These are phyloP conservation scores for Xylariaceae sp. DNA, from an alignment of 2,329 filamentous ascomycete species.

Conservation along the genomic window DNA sequence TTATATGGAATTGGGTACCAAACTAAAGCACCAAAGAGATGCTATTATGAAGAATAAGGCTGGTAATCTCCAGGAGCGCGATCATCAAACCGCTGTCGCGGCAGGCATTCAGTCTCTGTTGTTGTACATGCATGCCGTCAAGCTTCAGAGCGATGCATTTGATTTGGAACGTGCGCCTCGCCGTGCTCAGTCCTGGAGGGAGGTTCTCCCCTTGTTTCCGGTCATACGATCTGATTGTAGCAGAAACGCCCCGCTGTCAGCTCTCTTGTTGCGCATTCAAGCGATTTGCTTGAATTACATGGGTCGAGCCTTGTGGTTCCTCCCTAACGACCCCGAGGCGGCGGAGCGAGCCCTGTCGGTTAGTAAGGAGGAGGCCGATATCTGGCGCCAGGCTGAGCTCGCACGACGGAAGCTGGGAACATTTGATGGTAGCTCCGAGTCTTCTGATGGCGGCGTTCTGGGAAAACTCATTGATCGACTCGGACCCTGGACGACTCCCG, in stretches of 20 bases:
- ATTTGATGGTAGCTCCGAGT: slow-evolving; percentile 23
- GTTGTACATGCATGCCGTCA: slow-evolving; percentile 49
- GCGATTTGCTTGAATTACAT: slow-evolving; percentile 28
- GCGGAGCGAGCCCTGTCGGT: slow-evolving; percentile 22
- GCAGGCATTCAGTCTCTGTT: slow-evolving; percentile 31
- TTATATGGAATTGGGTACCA: slow-evolving; percentile 41
- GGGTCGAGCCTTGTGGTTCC: slow-evolving; percentile 25
- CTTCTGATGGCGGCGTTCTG: slow-evolving; percentile 27
- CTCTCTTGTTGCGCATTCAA: slow-evolving; percentile 30
- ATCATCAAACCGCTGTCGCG: slow-evolving; percentile 28
- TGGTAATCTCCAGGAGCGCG: slow-evolving; percentile 19
- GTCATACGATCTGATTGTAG: slow-evolving; percentile 26
- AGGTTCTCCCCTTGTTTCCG: slow-evolving; percentile 26
- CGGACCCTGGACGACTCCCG: slow-evolving; percentile 30
- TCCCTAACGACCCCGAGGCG: slow-evolving; percentile 21
- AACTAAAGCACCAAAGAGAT: slow-evolving; percentile 52
- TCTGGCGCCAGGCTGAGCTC: slow-evolving; percentile 28
- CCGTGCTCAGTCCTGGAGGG: slow-evolving; percentile 34
- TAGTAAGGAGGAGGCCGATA: slow-evolving; percentile 28
- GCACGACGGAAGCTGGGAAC: slow-evolving; percentile 26
- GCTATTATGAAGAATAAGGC: slow-evolving; percentile 34
- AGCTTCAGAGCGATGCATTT: slow-evolving; percentile 43
- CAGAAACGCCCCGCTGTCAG: slow-evolving; percentile 21
- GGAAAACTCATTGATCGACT: slow-evolving; percentile 32
- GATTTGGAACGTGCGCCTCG: slow-evolving; percentile 39